A percentile compares a stretch with the other conserved stretches of the same genome.
Evolutionary conservation across 176 grass and related monocot species (phyloP).

Genomic region (Saccharum spontaneum): DNA sequence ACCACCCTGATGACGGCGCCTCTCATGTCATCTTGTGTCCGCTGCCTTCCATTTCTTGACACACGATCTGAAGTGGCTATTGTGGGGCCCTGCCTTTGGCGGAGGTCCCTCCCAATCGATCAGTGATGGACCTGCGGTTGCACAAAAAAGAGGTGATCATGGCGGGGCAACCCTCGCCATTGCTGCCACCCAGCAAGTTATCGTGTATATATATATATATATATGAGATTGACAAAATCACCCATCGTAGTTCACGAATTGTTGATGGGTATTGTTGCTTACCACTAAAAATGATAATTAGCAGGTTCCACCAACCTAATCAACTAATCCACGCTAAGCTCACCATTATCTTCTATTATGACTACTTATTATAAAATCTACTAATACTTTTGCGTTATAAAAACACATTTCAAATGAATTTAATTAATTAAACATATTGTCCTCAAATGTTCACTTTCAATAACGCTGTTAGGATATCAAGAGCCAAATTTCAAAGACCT

Average conservation of each 20-base stretch:
- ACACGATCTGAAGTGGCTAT: too few relatives aligned
- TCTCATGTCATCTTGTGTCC: too few relatives aligned
- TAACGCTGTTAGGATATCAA: neutral
- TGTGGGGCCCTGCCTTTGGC: too few relatives aligned
- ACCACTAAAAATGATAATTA: neutral
- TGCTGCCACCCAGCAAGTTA: too few relatives aligned
- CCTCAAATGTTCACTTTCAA: neutral
- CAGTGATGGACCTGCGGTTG: too few relatives aligned
- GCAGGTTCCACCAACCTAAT: neutral
- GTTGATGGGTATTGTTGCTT: too few relatives aligned
- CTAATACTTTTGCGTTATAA: neutral
- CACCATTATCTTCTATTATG: neutral
- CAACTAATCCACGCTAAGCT: neutral
- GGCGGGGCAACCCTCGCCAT: too few relatives aligned
- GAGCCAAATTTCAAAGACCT: neutral
- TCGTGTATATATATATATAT: neutral
- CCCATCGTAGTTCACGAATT: neutral
- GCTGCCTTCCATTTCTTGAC: too few relatives aligned
- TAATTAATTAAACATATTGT: neutral
- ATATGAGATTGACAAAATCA: neutral
- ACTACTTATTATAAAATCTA: neutral
- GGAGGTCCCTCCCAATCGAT: too few relatives aligned
- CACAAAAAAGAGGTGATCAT: too few relatives aligned
- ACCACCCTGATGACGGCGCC: too few relatives aligned
- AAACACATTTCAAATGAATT: neutral